These are phyloP conservation scores for Effrenium voratum DNA, from an alignment of 73 alveolate genomes.

Conservation along the genomic window DNA sequence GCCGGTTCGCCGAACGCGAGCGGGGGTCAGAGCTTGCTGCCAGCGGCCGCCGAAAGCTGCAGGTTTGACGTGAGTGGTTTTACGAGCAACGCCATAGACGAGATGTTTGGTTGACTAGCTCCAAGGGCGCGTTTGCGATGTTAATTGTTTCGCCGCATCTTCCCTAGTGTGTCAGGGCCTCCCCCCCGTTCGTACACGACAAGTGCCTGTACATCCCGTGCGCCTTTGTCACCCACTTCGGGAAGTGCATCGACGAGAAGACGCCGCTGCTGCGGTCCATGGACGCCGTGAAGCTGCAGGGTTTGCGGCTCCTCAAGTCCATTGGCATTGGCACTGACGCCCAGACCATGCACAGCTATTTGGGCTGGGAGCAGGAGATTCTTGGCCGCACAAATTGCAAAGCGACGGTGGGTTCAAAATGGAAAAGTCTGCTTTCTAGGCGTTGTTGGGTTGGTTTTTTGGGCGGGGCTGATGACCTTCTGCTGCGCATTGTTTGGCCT, in stretches of 20 bases:
- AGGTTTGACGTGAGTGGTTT: too few species aligned
- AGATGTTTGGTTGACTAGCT: too few species aligned
- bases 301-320: conserved; percentile 50
- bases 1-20: too few species aligned
- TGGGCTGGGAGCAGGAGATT: conserved; percentile 75
- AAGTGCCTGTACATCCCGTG: conserved; percentile 73
- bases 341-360: conserved; percentile 33
- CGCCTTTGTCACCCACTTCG: conserved; percentile 61
- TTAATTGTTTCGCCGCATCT: too few species aligned
- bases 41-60: too few species aligned
- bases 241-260: conserved; percentile 83
- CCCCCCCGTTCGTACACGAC: not conserved
- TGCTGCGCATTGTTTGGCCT: too few species aligned
- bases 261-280: conserved; percentile 74
- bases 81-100: too few species aligned
- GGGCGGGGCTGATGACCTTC: too few species aligned
- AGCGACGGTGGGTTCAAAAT: not conserved
- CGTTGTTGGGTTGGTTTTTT: too few species aligned
- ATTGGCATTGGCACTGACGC: conserved; percentile 68
- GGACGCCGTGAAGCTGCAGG: conserved; percentile 49
- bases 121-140: too few species aligned
- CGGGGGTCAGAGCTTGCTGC: too few species aligned
- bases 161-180: not conserved
- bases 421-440: not conserved
- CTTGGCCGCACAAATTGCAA: not conserved